Evolutionary conservation across 2,329 filamentous ascomycete genomes (phyloP).

Genomic region (Colletotrichum sp.): DNA sequence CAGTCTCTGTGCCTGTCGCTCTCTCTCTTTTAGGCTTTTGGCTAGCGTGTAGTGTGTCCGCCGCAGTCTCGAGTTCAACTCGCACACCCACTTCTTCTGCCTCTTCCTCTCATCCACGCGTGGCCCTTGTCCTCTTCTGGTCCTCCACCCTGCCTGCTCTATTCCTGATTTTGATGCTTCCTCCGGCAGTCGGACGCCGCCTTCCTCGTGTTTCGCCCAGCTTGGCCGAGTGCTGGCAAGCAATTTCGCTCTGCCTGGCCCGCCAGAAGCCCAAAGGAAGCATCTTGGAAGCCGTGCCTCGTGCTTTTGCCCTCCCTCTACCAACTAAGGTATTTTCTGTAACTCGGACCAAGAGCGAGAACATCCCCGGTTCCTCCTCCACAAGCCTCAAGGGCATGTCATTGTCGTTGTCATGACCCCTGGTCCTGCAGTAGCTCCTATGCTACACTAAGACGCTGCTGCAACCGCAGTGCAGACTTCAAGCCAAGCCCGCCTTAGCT

Average conservation of each 20-base stretch:
- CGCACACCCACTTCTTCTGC: background rate
- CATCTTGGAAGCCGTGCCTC: background rate
- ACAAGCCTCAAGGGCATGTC: background rate
- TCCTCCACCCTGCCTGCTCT: constrained; percentile 2
- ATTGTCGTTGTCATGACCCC: background rate
- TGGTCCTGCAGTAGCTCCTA: background rate
- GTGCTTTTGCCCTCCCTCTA: background rate
- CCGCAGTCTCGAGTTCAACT: background rate
- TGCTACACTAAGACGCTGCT: constrained; percentile 13
- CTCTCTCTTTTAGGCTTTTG: background rate
- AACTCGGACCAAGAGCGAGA: background rate
- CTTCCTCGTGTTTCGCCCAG: constrained; percentile 16
- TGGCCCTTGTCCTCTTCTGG: constrained; percentile 8
- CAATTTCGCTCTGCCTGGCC: constrained; percentile 9
- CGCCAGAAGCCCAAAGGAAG: constrained; percentile 6
- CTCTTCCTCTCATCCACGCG: background rate
- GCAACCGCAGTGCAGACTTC: constrained; percentile 1
- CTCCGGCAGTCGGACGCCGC: constrained; percentile 17
- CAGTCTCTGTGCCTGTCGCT: background rate
- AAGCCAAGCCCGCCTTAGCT: background rate
- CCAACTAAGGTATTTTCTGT: background rate
- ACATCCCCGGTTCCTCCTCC: background rate
- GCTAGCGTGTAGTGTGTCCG: background rate
- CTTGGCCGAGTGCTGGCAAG: background rate
- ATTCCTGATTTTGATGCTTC: constrained; percentile 14